A percentile compares a stretch with the other conserved stretches of the same genome.
Conservation (phyloP, 148 eudicot species). For the Pouteria glomerata region DNA sequence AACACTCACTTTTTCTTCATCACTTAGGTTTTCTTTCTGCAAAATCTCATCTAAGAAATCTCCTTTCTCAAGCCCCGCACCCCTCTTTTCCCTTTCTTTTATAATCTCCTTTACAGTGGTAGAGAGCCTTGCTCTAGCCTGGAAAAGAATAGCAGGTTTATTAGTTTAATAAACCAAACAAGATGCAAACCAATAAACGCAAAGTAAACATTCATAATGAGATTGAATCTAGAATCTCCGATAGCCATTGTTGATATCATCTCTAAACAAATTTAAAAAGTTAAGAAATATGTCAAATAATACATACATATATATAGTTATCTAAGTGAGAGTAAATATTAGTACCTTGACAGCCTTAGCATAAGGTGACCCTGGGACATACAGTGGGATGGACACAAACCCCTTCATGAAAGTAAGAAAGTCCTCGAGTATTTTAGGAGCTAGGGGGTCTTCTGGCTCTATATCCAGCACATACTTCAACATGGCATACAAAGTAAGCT, state of each 20-base stretch:
- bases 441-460: conserved; percentile 18
- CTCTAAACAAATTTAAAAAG: too few relatives aligned
- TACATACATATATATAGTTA: not conserved
- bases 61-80: conserved; percentile 12
- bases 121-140: conserved; percentile 46
- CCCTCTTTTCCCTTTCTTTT: conserved; percentile 15
- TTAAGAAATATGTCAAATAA: not conserved
- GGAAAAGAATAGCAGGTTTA: too few relatives aligned
- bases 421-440: conserved; percentile 32
- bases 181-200: too few relatives aligned
- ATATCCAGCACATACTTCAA: conserved; percentile 22
- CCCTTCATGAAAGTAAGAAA: conserved; percentile 52
- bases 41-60: conserved; percentile 30
- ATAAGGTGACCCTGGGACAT: conserved; percentile 43
- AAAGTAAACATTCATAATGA: too few relatives aligned
- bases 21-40: not conserved
- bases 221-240: too few relatives aligned
- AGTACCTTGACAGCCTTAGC: conserved; percentile 54
- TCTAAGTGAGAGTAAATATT: too few relatives aligned
- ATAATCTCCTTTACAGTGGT: conserved; percentile 29
- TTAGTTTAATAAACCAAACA: too few relatives aligned
- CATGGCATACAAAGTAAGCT: conserved; percentile 19
- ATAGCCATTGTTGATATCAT: too few relatives aligned
- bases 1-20: conserved; percentile 29
- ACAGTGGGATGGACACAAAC: conserved; percentile 45